Evolutionary conservation across 2,329 filamentous ascomycete species (phyloP), one percentile per base, ranked within the genome.

Genomic region (Fusarium sp.): DNA sequence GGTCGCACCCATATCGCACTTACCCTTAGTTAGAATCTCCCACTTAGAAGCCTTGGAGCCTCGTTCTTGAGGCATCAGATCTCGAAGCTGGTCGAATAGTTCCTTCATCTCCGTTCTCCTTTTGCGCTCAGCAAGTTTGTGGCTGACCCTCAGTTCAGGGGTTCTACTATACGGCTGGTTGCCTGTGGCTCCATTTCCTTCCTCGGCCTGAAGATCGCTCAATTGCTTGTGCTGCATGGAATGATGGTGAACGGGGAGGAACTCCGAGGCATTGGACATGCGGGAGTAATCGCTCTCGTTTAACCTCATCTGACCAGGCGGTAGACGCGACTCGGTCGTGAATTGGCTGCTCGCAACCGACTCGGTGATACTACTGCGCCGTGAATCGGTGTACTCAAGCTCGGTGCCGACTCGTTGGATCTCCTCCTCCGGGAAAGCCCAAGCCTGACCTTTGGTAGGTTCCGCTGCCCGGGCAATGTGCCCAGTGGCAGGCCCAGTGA

Each of bases 21-120:
- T 81, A 94, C 92, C 91, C 83, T 95, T 95, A 4, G 91, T 94
- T 17, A 96, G 76, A 47, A 95, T 94, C 72, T 96, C 92, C 92
- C 92, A 96, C 72, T 96, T 96, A 69, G 91, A 94, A 1, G 92
- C 92, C 76, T 96, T 96, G 23, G 90, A 91, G 2, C 92, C 92
- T 17, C 92, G 88, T 72, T 93, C 92, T 70, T 93, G 91, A 2
- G 92, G 92, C 80, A 95, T 89, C 36, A 93, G 83, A 68, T 91
- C 89, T 69, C 93, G 88, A 10, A 96, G 81, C 70, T 93, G 90
- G 68, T 96, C 92, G 74, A 96, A 96, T 0, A 96, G 80, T 73
- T 92, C 90, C 80, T 96, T 96, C 92, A 96, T 96, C 76, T 96
- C 92, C 10, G 92, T 94, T 62, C 92, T 84, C 38, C 92, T 86